Evolutionary conservation across 1,284 basidiomycete species (phyloP).

Genomic region (Ustilago vetiveriae): DNA sequence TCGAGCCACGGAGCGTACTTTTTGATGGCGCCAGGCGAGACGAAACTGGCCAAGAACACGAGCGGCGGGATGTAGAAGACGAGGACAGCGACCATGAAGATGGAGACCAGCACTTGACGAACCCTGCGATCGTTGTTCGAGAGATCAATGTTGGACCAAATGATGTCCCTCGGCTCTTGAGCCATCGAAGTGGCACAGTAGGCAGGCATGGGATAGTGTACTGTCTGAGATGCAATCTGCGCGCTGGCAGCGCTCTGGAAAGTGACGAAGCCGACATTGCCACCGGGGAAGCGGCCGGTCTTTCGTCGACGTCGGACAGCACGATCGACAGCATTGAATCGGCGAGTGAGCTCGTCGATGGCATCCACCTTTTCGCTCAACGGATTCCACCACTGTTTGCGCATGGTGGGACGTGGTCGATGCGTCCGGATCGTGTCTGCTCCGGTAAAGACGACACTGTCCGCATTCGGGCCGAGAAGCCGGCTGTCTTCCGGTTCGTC

Average conservation of each 20-base stretch:
- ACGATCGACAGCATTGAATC: conserved; percentile 54
- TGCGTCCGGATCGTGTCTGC: conserved; percentile 43
- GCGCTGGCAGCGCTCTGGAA: conserved; percentile 93
- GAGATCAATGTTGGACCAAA: conserved; percentile 88
- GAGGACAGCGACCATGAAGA: conserved; percentile 76
- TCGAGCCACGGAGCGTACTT: conserved; percentile 84
- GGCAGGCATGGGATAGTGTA: conserved; percentile 71
- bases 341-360: conserved; percentile 54
- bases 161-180: conserved; percentile 93
- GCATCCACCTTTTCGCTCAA: conserved; percentile 56
- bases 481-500: conserved; percentile 18
- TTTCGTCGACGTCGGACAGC: conserved; percentile 45
- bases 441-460: conserved; percentile 20
- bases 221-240: conserved; percentile 88
- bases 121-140: conserved; percentile 66
- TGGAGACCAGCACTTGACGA: conserved; percentile 66
- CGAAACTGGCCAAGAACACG: conserved; percentile 78
- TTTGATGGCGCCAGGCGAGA: conserved; percentile 91
- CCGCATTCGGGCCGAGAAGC: conserved; percentile 8
- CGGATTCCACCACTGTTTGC: conserved; percentile 49
- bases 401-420: conserved; percentile 45
- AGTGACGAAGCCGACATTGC: conserved; percentile 90
- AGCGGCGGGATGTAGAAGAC: conserved; percentile 65
- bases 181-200: conserved; percentile 70
- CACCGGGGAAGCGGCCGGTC: conserved; percentile 67